Evolutionary conservation across 345 rosid genomes (phyloP).

Genomic region (Murraya paniculata): DNA sequence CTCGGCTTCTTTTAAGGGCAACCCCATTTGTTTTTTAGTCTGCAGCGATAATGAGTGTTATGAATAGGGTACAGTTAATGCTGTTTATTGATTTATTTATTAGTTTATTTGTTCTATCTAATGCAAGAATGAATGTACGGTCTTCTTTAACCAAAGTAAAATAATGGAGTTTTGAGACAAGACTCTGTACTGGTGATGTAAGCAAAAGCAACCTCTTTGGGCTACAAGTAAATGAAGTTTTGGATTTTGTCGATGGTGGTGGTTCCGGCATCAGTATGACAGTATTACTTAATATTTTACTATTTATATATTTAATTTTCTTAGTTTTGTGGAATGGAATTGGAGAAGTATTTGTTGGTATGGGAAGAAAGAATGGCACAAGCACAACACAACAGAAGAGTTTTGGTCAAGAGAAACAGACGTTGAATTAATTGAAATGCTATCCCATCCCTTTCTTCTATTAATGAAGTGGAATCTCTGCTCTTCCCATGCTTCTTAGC

Average conservation of each 20-base stretch:
- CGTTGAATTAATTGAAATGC: slow-evolving; percentile 33
- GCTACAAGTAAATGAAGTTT: slow-evolving; percentile 22
- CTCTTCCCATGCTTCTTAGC: slow-evolving; percentile 64
- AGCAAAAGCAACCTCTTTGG: slow-evolving; percentile 39
- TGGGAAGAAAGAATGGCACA: slow-evolving; percentile 41
- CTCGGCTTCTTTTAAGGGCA: slow-evolving; percentile 37
- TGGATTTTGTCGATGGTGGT: slow-evolving; percentile 27
- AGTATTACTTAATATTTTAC: neutral
- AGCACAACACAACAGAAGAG: slow-evolving; percentile 23
- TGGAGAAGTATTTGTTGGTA: slow-evolving; percentile 13
- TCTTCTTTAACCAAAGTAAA: slow-evolving; percentile 18
- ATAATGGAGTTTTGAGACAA: slow-evolving; percentile 40
- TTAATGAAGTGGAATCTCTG: slow-evolving; percentile 69
- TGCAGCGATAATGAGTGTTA: neutral
- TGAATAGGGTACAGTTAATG: slow-evolving; percentile 16
- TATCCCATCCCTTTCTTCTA: slow-evolving; percentile 65
- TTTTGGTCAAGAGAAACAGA: slow-evolving; percentile 44
- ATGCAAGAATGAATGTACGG: slow-evolving; percentile 19
- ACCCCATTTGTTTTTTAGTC: slow-evolving; percentile 23
- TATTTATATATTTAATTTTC: too few relatives aligned
- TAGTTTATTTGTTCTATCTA: too few relatives aligned
- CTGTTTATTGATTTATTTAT: neutral
- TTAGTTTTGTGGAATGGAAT: slow-evolving; percentile 9
- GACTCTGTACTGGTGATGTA: slow-evolving; percentile 47
- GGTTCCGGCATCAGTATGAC: slow-evolving; percentile 6